Conservation (phyloP, 768 basidiomycete species). For the Tremella mesenterica region DNA sequence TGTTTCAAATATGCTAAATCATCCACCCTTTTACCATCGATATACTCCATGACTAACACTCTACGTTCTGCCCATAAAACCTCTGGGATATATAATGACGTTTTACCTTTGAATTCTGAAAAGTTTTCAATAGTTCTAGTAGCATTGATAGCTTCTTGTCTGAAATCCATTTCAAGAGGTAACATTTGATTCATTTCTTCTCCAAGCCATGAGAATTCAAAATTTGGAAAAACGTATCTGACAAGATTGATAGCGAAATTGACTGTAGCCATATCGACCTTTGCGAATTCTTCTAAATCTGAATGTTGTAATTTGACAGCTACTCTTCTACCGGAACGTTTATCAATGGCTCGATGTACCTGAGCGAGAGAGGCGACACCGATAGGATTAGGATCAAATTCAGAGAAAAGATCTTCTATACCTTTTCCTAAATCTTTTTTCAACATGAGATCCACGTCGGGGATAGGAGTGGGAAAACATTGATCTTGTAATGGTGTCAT, state of each 20-base stretch:
- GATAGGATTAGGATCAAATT: constrained; percentile 78
- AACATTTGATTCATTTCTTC: constrained; percentile 73
- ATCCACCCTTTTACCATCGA: constrained; percentile 74
- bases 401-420: constrained; percentile 66
- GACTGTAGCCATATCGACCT: constrained; percentile 58
- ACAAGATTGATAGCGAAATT: constrained; percentile 62
- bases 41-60: constrained; percentile 84
- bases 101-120: constrained; percentile 54
- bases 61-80: constrained; percentile 73
- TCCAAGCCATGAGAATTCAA: constrained; percentile 86
- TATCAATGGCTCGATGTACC: constrained; percentile 75
- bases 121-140: constrained; percentile 65
- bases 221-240: constrained; percentile 87
- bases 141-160: constrained; percentile 80
- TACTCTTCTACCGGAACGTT: constrained; percentile 61
- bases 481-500: constrained; percentile 64
- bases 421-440: constrained; percentile 58
- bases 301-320: constrained; percentile 83
- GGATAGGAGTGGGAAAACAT: constrained; percentile 78
- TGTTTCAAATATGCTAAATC: constrained; percentile 73
- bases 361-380: constrained; percentile 93
- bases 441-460: constrained; percentile 68
- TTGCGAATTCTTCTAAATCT: constrained; percentile 79
- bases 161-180: constrained; percentile 91
- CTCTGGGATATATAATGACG: constrained; percentile 68